These are phyloP conservation scores for Phytophthora foliorum DNA, from an alignment of 352 stramenopile species.

Conservation along the genomic window DNA sequence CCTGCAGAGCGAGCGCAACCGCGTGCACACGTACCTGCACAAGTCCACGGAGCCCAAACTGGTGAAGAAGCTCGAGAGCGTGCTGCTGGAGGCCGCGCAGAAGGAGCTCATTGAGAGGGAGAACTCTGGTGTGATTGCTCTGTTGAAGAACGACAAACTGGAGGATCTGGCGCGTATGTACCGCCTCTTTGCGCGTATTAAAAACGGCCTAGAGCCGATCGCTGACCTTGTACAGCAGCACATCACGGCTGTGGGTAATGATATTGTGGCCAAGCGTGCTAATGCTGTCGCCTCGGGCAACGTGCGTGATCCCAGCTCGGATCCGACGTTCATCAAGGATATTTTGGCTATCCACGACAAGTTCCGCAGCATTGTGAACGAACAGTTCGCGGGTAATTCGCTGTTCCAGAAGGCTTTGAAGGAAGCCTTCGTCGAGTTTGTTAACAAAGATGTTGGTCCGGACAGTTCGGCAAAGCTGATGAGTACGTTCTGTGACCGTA, in stretches of 20 bases:
- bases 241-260: slow-evolving; percentile 92
- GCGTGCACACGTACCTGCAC: slow-evolving; percentile 98
- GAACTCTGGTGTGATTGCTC: slow-evolving; percentile 95
- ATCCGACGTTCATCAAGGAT: slow-evolving; percentile 98
- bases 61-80: slow-evolving; percentile 93
- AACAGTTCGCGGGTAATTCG: slow-evolving; percentile 97
- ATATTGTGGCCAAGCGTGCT: slow-evolving; percentile 89
- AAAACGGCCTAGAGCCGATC: slow-evolving; percentile 97
- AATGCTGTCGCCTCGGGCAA: slow-evolving; percentile 93
- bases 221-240: slow-evolving; percentile 97
- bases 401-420: slow-evolving; percentile 99
- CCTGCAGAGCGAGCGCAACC: slow-evolving; percentile 79
- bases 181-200: slow-evolving; percentile 96
- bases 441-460: slow-evolving; percentile 98
- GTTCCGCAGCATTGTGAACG: slow-evolving; percentile 97
- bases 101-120: slow-evolving; percentile 98
- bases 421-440: slow-evolving; percentile 99
- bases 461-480: slow-evolving; percentile 99
- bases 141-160: slow-evolving; percentile 98
- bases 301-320: slow-evolving; percentile 92
- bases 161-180: slow-evolving; percentile 99
- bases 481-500: slow-evolving; percentile 99
- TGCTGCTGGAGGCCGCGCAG: slow-evolving; percentile 96
- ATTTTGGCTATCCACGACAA: slow-evolving; percentile 98
- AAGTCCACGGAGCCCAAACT: slow-evolving; percentile 97